phyloP scores from a whole-genome alignment of 2,329 filamentous ascomycete genomes.

The Fusarium sp. region DNA sequence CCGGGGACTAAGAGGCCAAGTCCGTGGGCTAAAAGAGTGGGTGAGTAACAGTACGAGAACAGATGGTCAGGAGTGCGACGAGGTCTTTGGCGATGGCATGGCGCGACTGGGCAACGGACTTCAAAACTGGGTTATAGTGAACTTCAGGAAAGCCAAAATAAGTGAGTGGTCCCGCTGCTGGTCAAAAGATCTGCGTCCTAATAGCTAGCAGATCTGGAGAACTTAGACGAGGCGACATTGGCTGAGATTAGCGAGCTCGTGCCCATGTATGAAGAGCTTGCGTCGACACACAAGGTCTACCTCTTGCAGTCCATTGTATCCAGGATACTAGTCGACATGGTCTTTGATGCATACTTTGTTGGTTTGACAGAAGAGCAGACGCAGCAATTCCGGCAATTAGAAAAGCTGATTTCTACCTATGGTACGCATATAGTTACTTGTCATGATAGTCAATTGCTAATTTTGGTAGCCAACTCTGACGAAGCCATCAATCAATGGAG shows the following conservation, averaged over 20 bases:
- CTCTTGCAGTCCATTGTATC: constrained; percentile 72
- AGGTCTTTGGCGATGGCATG: constrained; percentile 72
- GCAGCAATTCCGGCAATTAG: constrained; percentile 60
- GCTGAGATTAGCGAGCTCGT: constrained; percentile 61
- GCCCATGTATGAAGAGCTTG: constrained; percentile 68
- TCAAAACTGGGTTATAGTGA: constrained; percentile 79
- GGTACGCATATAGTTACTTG: constrained; percentile 31
- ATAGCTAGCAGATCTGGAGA: constrained; percentile 55
- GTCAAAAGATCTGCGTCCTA: background rate
- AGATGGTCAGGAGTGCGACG: constrained; percentile 72
- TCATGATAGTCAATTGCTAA: background rate
- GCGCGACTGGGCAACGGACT: constrained; percentile 71
- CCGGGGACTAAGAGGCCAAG: constrained; percentile 65
- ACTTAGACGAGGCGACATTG: constrained; percentile 54
- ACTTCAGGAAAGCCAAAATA: constrained; percentile 72
- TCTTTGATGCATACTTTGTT: constrained; percentile 73
- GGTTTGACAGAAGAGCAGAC: constrained; percentile 68
- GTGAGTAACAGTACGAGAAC: constrained; percentile 74
- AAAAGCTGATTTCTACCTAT: constrained; percentile 49
- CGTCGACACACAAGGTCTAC: constrained; percentile 66
- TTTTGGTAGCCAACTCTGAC: constrained; percentile 54
- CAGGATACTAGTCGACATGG: constrained; percentile 66
- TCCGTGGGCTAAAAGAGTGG: constrained; percentile 76
- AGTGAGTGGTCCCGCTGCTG: constrained; percentile 49
- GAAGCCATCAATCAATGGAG: constrained; percentile 74